Conservation (phyloP, 768 basidiomycete genomes). For the Sarcomyxa edulis region DNA sequence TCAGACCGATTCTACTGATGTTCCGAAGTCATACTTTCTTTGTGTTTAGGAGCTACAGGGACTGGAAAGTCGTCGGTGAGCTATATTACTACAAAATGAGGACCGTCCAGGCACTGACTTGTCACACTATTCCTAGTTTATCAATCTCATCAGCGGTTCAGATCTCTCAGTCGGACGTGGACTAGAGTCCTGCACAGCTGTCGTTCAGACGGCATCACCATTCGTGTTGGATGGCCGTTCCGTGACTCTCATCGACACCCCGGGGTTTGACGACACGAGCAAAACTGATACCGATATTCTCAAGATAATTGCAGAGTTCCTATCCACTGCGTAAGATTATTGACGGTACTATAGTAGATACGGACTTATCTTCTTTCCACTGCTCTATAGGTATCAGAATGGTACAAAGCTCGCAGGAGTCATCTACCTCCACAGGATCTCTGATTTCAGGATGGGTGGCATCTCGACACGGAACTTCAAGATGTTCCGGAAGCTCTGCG, state of each 20-base stretch:
- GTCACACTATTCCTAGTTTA: conserved; percentile 25
- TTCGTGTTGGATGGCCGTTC: conserved; percentile 23
- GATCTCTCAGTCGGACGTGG: conserved; percentile 28
- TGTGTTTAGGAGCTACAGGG: conserved; percentile 15
- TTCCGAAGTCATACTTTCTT: too few species aligned
- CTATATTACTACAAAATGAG: not conserved
- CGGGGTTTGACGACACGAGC: conserved; percentile 37
- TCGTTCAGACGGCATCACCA: conserved; percentile 20
- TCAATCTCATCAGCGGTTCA: conserved; percentile 33
- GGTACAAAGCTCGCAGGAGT: conserved; percentile 31
- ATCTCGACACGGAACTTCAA: conserved; percentile 35
- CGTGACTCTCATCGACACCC: conserved; percentile 36
- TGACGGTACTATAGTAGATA: not conserved
- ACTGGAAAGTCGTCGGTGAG: conserved; percentile 14
- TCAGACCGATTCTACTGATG: too few species aligned
- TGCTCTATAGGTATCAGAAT: conserved; percentile 1
- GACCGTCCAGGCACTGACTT: not conserved
- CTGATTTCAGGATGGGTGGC: conserved; percentile 35
- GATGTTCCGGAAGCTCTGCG: conserved; percentile 43
- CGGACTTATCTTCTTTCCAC: not conserved
- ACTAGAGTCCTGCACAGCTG: conserved; percentile 32
- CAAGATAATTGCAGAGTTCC: conserved; percentile 22
- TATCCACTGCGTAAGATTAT: conserved; percentile 12
- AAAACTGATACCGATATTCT: conserved; percentile 29
- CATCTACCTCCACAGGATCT: conserved; percentile 40